Base-by-base conservation (phyloP, 164 flowering plant species). In the Berberis thunbergii region DNA sequence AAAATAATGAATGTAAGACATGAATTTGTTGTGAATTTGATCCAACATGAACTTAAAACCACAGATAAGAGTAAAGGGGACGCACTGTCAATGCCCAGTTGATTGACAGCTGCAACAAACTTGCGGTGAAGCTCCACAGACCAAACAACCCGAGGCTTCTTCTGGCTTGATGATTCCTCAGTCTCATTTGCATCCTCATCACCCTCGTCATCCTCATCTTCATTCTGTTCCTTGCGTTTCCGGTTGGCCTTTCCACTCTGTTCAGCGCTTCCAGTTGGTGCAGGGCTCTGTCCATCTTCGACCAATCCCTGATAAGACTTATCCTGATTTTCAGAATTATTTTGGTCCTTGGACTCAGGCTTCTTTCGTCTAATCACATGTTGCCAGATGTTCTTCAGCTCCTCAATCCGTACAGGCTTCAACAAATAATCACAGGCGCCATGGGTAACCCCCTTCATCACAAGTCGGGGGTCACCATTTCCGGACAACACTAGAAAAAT, bases 321-420 rank as follows among this genome's bases (percentile, higher is more conserved):
- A 41, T 78, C 76, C 26, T 12, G 46, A 54, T 67, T 73, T 38
- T 75, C 72, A 52, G 68, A 68, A 65, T 61, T 65, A 40, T 26
- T 26, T 26, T 60, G 67, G 60, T 77, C 82, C 72, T 74, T 82
- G 3, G 80, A 12, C 50, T 82, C 81, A 56, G 60, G 11, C 70
- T 80, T 87, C 74, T 77, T 86, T 75, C 66, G 85, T 69, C 97
- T 76, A 41, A 94, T 63, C 4, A 94, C 96, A 76, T 94, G 98
- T 69, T 94, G 98, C 98, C 98, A 94, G 62, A 94, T 87, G 72
- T 90, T 94, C 75, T 78, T 79, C 54, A 94, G 82, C 81, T 88
- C 96, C 75, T 94, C 95, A 39, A 83, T 65, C 54, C 98, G 73
- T 49, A 91, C 87, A 11, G 98, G 98, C 70, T 94, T 94, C 62